A percentile compares a stretch with the other conserved stretches of the same genome.
These are phyloP conservation scores for Amanita thiersii DNA, from an alignment of 768 basidiomycete species.

Conservation along the genomic window DNA sequence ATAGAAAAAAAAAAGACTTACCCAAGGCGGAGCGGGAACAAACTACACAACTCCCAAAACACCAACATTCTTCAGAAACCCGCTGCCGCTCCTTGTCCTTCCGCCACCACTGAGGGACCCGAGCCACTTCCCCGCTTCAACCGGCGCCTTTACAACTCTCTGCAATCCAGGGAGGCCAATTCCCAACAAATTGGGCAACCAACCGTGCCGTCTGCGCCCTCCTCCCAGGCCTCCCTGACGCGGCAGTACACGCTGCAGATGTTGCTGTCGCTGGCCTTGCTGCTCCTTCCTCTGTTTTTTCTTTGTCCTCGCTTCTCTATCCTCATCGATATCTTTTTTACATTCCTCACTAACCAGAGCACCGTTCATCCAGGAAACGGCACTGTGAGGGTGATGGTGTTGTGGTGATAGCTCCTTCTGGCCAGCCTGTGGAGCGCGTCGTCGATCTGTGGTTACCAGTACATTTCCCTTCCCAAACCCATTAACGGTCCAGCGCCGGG, in stretches of 20 bases:
- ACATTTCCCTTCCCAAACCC: slow-evolving; percentile 1
- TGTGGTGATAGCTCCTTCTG: background rate
- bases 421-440: background rate
- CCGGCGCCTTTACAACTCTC: slow-evolving; percentile 7
- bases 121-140: slow-evolving; percentile 8
- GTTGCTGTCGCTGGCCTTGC: too few relatives aligned
- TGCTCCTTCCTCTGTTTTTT: background rate
- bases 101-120: slow-evolving; percentile 6
- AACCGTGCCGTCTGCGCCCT: slow-evolving; percentile 2
- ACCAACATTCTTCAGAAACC: background rate
- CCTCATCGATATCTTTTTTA: background rate
- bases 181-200: slow-evolving; percentile 7
- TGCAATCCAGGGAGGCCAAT: slow-evolving; percentile 5
- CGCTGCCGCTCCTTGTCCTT: slow-evolving; percentile 6
- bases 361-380: too few relatives aligned
- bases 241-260: background rate
- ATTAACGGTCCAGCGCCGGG: slow-evolving; percentile 8
- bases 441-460: slow-evolving; percentile 1
- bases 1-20: background rate
- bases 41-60: background rate
- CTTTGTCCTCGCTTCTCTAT: background rate
- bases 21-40: too few relatives aligned
- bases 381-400: background rate
- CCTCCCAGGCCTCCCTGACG: background rate
- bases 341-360: too few relatives aligned